A percentile compares a stretch with the other conserved stretches of the same genome.
Evolutionary conservation across 176 grass and related monocot species (phyloP).

Genomic region (Avena atlantica): DNA sequence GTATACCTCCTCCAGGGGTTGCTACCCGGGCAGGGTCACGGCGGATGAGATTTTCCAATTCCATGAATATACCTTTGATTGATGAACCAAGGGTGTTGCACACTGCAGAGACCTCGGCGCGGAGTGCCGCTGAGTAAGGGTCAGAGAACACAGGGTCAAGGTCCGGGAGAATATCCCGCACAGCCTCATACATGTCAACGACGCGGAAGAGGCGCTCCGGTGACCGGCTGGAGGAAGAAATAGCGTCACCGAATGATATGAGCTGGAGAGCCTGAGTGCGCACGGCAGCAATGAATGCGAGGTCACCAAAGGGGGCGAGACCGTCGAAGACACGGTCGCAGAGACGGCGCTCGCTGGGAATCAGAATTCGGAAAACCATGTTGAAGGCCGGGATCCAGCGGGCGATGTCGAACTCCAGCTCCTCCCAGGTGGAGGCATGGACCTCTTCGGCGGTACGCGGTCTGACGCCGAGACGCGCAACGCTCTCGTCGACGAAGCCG

Average conservation of each 20-base stretch:
- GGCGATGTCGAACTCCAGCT: constrained; percentile 80
- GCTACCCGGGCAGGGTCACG: constrained; percentile 78
- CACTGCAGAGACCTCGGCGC: constrained; percentile 67
- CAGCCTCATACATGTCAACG: constrained; percentile 94
- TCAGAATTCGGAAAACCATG: constrained; percentile 90
- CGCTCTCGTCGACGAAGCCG: constrained; percentile 81
- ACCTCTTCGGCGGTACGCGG: constrained; percentile 74
- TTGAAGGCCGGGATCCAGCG: constrained; percentile 90
- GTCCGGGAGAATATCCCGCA: constrained; percentile 79
- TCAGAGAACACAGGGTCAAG: constrained; percentile 83
- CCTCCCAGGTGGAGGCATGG: constrained; percentile 62
- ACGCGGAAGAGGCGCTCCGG: constrained; percentile 93
- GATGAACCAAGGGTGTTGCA: constrained; percentile 71
- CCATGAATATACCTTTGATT: constrained; percentile 92
- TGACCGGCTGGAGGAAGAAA: constrained; percentile 69
- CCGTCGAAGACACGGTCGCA: constrained; percentile 85
- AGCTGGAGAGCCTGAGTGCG: constrained; percentile 73
- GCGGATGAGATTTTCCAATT: constrained; percentile 93
- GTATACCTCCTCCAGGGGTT: constrained; percentile 66
- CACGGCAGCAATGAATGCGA: constrained; percentile 74
- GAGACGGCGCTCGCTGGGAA: constrained; percentile 92
- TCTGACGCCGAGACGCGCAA: constrained; percentile 81
- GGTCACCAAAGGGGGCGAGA: constrained; percentile 70
- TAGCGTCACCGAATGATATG: constrained; percentile 79
- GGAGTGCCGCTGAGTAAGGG: constrained; percentile 73